Conservation (phyloP, 192 early-diverging fungal genomes). For the Coemansia sp. region DNA sequence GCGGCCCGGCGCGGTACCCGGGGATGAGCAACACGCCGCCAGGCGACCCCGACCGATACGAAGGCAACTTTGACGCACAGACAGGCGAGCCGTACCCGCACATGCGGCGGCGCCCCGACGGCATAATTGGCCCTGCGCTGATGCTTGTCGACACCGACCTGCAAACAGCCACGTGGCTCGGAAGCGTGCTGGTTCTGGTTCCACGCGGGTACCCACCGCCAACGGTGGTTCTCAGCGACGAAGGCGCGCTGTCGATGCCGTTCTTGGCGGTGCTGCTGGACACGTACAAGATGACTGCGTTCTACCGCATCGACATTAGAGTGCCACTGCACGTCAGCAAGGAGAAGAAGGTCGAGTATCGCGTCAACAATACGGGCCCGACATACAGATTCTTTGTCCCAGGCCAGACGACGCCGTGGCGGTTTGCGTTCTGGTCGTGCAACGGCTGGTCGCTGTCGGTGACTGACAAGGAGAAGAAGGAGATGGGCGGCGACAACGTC, state of each 20-base stretch:
- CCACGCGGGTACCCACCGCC: slow-evolving; percentile 33
- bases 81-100: slow-evolving; percentile 49
- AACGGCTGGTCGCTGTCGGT: slow-evolving; percentile 71
- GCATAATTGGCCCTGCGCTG: slow-evolving; percentile 58
- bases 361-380: slow-evolving; percentile 51
- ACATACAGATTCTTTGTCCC: slow-evolving; percentile 58
- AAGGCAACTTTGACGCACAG: slow-evolving; percentile 54
- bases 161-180: slow-evolving; percentile 56
- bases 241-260: slow-evolving; percentile 24
- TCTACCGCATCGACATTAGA: slow-evolving; percentile 65
- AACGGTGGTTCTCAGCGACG: slow-evolving; percentile 46
- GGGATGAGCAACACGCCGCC: slow-evolving; percentile 14
- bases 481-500: slow-evolving; percentile 56
- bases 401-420: slow-evolving; percentile 58
- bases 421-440: slow-evolving; percentile 72
- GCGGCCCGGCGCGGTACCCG: slow-evolving; percentile 48
- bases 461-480: slow-evolving; percentile 37
- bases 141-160: slow-evolving; percentile 61
- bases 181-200: slow-evolving; percentile 59
- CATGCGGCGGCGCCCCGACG: slow-evolving; percentile 45
- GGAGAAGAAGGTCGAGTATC: slow-evolving; percentile 50
- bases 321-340: slow-evolving; percentile 52
- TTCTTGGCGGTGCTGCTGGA: slow-evolving; percentile 53
- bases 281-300: slow-evolving; percentile 62
- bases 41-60: slow-evolving; percentile 38